Conservation (phyloP, 768 basidiomycete species). For the Termitomyces sp. region DNA sequence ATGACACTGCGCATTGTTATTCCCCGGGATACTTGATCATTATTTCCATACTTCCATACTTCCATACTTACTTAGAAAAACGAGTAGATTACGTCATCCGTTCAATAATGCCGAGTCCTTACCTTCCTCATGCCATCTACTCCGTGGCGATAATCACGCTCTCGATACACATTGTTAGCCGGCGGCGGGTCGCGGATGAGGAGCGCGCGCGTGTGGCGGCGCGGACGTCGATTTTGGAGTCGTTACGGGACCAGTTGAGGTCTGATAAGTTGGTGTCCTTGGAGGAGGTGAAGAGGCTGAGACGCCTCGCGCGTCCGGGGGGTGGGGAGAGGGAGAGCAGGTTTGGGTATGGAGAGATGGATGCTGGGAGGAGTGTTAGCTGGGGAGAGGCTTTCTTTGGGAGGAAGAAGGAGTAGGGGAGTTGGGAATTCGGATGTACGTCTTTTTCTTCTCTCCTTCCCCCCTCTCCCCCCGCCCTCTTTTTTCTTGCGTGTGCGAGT, state of each 20-base stretch:
- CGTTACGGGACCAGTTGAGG: conserved; percentile 48
- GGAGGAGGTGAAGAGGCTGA: conserved; percentile 50
- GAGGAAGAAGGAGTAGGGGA: conserved; percentile 23
- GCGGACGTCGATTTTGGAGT: conserved; percentile 58
- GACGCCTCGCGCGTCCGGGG: conserved; percentile 41
- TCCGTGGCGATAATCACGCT: conserved; percentile 62
- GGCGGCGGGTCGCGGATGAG: conserved; percentile 43
- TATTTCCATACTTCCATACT: too few relatives aligned
- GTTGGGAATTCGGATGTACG: conserved; percentile 30
- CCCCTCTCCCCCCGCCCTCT: too few relatives aligned
- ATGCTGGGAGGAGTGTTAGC: conserved; percentile 22
- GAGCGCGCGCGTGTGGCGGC: conserved; percentile 52
- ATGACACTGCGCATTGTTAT: background rate
- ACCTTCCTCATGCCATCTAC: conserved; percentile 62
- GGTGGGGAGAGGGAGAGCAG: background rate
- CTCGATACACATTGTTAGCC: conserved; percentile 59
- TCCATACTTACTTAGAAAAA: background rate
- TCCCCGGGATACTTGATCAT: too few relatives aligned
- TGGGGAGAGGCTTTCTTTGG: conserved; percentile 54
- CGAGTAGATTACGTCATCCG: conserved; percentile 15
- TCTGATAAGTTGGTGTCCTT: conserved; percentile 38
- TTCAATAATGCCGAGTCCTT: conserved; percentile 22
- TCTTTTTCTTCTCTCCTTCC: background rate
- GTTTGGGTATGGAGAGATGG: background rate
- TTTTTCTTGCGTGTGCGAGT: too few relatives aligned